Evolutionary conservation across 2,329 filamentous ascomycete genomes (phyloP).

Genomic region (Diplocarpon rosae): DNA sequence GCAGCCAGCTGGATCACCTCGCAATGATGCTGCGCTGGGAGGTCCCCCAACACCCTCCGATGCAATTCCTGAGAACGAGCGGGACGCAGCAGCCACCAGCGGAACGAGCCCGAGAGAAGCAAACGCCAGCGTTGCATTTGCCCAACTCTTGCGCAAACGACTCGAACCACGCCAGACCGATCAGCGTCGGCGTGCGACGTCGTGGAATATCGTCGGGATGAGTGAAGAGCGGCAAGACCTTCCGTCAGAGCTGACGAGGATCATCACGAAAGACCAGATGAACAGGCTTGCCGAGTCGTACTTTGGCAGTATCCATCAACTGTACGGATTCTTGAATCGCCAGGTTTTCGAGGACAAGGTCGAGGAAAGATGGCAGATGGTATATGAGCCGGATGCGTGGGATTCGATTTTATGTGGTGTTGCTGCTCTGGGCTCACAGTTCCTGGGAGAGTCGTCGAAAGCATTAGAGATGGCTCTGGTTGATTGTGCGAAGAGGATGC

Average conservation of each 20-base stretch:
- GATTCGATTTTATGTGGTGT: slow-evolving; percentile 4
- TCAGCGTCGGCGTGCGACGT: background rate
- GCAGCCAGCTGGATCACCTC: background rate
- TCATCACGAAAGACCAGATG: slow-evolving; percentile 3
- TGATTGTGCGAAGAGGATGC: slow-evolving; percentile 3
- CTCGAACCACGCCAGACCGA: slow-evolving; percentile 2
- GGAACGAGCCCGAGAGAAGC: slow-evolving; percentile 1
- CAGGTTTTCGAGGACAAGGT: slow-evolving; percentile 2
- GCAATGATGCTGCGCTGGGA: background rate
- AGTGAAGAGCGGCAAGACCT: slow-evolving; percentile 2
- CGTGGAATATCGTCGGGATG: slow-evolving; percentile 5
- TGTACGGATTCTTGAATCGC: slow-evolving; percentile 3
- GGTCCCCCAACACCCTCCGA: background rate
- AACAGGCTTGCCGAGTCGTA: slow-evolving; percentile 1
- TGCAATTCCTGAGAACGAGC: background rate
- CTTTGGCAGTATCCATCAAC: slow-evolving; percentile 1
- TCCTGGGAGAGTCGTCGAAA: slow-evolving; percentile 1
- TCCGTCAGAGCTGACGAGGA: background rate
- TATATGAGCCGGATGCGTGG: slow-evolving; percentile 2
- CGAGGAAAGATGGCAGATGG: slow-evolving; percentile 2
- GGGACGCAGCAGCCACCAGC: background rate
- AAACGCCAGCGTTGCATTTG: background rate
- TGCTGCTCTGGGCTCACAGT: slow-evolving; percentile 4
- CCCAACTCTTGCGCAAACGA: slow-evolving; percentile 1
- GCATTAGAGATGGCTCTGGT: background rate